Conservation (phyloP, 1,284 basidiomycete species). For the Cerioporus squamosus region DNA sequence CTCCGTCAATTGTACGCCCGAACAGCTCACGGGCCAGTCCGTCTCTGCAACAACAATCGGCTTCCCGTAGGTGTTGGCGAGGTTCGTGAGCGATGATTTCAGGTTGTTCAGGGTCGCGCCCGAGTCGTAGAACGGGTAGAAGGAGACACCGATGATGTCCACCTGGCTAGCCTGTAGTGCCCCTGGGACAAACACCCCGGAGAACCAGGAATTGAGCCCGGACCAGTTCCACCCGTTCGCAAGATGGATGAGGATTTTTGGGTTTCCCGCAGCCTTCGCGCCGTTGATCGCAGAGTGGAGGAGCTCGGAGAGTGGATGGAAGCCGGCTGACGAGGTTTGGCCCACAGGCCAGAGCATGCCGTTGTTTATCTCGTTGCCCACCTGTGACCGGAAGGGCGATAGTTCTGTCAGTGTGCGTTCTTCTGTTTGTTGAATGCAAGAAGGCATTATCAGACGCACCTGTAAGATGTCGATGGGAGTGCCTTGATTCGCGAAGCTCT, state of each 20-base stretch:
- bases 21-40: slow-evolving; percentile 62
- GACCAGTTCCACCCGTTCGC: slow-evolving; percentile 65
- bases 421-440: too few species aligned
- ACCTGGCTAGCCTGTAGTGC: slow-evolving; percentile 53
- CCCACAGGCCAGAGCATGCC: slow-evolving; percentile 68
- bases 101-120: slow-evolving; percentile 57
- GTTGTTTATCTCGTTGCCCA: slow-evolving; percentile 68
- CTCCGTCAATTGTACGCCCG: slow-evolving; percentile 51
- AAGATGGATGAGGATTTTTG: slow-evolving; percentile 62
- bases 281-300: slow-evolving; percentile 59
- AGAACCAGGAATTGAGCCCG: slow-evolving; percentile 53
- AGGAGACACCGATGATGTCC: slow-evolving; percentile 66
- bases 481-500: slow-evolving; percentile 54
- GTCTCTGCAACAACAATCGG: slow-evolving; percentile 67
- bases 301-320: slow-evolving; percentile 58
- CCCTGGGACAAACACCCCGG: slow-evolving; percentile 56
- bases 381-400: slow-evolving; percentile 35
- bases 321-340: slow-evolving; percentile 56
- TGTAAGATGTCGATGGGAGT: slow-evolving; percentile 59
- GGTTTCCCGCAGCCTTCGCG: slow-evolving; percentile 49
- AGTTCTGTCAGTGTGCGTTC: not conserved
- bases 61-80: slow-evolving; percentile 55
- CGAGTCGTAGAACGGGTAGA: slow-evolving; percentile 67
- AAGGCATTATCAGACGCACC: slow-evolving; percentile 27
- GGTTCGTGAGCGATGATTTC: slow-evolving; percentile 51